Evolutionary conservation across 129 eudicot species (phyloP), one percentile per base, ranked within the genome.

Genomic region (sunflower (Helianthus annuus)): DNA sequence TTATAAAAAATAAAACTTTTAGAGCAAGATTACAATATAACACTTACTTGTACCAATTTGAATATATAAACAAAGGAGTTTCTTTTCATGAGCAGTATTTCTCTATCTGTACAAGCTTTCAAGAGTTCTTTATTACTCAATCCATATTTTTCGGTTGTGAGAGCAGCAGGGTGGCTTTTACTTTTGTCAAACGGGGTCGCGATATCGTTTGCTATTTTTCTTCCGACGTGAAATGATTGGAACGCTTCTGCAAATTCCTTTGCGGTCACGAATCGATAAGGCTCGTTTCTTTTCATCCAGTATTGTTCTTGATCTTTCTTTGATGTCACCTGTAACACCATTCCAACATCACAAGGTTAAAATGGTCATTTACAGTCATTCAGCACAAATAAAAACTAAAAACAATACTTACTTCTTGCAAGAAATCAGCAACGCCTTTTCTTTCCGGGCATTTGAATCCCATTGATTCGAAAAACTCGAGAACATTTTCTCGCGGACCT

Each of bases 371-470:
- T n/a, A n/a, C n/a, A n/a, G n/a, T n/a, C n/a, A n/a, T n/a, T n/a
- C n/a, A n/a, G n/a, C n/a, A n/a, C n/a, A n/a, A n/a, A n/a, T n/a
- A n/a, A n/a, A n/a, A n/a, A n/a, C n/a, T n/a, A n/a, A n/a, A n/a
- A n/a, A n/a, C n/a, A n/a, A n/a, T n/a, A n/a, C 81, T 82, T 79
- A 85, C 89, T 82, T 87, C 94, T 78, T 87, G 94, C 78, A 87
- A 72, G 84, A 82, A 87, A 70, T 87, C 94, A 14, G 94, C 94
- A 9, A 81, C 87, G 0, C 87, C 89, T 80, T 87, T 87, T 49
- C 93, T 82, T 38, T 68, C 77, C 0, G 93, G 93, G 63, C 93
- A 87, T 66, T 77, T 82, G 75, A 87, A 87, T 1, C 93, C 93
- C 87, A 82, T 79, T 16, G 81, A 73, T 66, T 84, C 89, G 45